phyloP scores from a whole-genome alignment of 805 yeast species.

The Saturnispora mendoncae region DNA sequence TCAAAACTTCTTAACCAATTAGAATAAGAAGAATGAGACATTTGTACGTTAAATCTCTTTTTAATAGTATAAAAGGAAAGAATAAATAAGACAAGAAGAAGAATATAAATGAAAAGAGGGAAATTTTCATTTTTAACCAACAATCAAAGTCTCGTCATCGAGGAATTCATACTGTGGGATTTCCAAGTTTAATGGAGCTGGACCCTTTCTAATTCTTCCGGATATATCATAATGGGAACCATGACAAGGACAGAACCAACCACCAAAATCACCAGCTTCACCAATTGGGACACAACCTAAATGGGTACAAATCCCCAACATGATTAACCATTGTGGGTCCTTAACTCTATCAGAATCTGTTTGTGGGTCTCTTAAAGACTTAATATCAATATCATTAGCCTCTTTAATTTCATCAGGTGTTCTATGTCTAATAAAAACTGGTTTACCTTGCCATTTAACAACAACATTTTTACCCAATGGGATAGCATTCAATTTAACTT shows the following conservation, averaged over 20 bases:
- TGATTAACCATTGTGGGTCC: conserved; percentile 96
- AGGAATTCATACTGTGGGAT: conserved; percentile 83
- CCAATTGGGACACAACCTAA: conserved; percentile 99
- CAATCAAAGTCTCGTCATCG: conserved; percentile 69
- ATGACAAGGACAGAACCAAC: conserved; percentile 99
- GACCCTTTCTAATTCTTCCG: conserved; percentile 99
- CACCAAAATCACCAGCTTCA: conserved; percentile 99
- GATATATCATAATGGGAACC: conserved; percentile 99
- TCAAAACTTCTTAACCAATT: background rate
- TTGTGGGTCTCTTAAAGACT: conserved; percentile 88
- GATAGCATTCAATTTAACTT: conserved; percentile 84
- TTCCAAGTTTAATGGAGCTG: conserved; percentile 98
- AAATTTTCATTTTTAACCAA: too few relatives aligned
- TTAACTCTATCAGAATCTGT: conserved; percentile 86
- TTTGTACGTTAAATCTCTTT: too few relatives aligned
- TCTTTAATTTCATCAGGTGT: conserved; percentile 86
- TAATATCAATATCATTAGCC: conserved; percentile 77
- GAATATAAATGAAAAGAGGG: conserved; percentile 1
- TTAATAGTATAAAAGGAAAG: background rate
- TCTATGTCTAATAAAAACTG: conserved; percentile 99
- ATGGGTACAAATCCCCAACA: conserved; percentile 99
- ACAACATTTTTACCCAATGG: conserved; percentile 98
- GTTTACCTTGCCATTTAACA: conserved; percentile 99
- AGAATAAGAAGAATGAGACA: too few relatives aligned
- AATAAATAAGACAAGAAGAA: background rate